Evolutionary conservation across 2,329 filamentous ascomycete species (phyloP).

Genomic region (Fusarium sterilihyphosum): DNA sequence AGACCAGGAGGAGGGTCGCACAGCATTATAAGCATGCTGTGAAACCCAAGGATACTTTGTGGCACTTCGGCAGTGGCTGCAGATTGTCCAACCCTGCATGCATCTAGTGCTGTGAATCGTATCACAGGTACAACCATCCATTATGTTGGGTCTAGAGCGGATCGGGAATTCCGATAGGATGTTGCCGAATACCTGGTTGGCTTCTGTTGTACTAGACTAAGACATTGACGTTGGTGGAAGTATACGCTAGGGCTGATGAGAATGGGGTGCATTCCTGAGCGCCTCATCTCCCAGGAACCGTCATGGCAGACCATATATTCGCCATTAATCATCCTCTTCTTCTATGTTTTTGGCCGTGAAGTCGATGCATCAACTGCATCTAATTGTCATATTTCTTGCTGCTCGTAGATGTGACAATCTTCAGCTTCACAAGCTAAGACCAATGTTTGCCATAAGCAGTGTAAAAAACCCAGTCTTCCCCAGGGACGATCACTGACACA

Average conservation of each 20-base stretch:
- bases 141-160: neutral
- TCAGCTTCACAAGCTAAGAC: neutral
- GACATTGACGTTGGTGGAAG: neutral
- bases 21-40: neutral
- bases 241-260: neutral
- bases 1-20: neutral
- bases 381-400: neutral
- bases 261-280: neutral
- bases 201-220: neutral
- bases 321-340: neutral
- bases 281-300: neutral
- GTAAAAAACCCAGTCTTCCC: neutral
- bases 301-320: accelerated
- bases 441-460: neutral
- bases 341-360: neutral
- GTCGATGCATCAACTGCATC: neutral
- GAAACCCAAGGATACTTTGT: neutral
- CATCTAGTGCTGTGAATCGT: neutral
- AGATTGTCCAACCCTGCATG: neutral
- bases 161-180: no score
- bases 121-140: neutral
- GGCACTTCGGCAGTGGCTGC: slow-evolving; percentile 4
- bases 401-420: neutral
- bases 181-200: neutral
- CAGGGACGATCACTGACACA: neutral